Base-by-base conservation (phyloP, 2,329 filamentous ascomycete genomes). In the Aspergillus sergii region DNA sequence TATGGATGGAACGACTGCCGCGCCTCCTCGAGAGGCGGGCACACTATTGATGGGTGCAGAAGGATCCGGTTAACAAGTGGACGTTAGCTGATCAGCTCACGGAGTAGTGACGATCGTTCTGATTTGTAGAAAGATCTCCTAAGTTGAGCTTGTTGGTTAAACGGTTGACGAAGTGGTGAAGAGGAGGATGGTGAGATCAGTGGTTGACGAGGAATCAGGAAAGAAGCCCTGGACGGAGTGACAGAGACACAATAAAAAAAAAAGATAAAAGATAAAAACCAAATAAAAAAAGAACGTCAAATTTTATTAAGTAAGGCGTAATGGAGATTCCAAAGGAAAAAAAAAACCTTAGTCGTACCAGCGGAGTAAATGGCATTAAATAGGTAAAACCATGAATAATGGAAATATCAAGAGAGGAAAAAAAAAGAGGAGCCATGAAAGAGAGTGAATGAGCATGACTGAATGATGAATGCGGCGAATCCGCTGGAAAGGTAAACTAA, bases 1-100 rank as follows among this genome's bases (percentile, higher is more conserved):
- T 59, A 56, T 61, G 60, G 64, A 65, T 63, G 64, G 61, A 64
- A 60, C 63, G 54, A 63, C 51, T 34, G 51, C 57, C 63, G 60
- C 46, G 26, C 45, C 58, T 28, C 61, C 66, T 51, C 16, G 36
- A 41, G 64, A 68, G 58, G 60, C 61, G 61, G 66, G 59, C 58
- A 61, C 61, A 45, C 62, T 67, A 58, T 64, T 50, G 64, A 56
- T 28, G 39, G 46, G n/a, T 8, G 14, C 19, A 55, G 51, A 41
- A 41, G 36, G 30, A 55, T 55, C 51, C 51, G 30, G 23, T 36
- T 14, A 26, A 21, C 19, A 28, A 59, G 59, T 57, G 48, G 62
- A 60, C 63, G 28, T 32, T 41, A 41, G 36, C 36, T 41, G 36
- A 41, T 41, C 36, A 16, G 14, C 36, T 41, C 36, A 41, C 36